phyloP scores from a whole-genome alignment of 1,284 basidiomycete species.

The Apiotrichum domesticum region DNA sequence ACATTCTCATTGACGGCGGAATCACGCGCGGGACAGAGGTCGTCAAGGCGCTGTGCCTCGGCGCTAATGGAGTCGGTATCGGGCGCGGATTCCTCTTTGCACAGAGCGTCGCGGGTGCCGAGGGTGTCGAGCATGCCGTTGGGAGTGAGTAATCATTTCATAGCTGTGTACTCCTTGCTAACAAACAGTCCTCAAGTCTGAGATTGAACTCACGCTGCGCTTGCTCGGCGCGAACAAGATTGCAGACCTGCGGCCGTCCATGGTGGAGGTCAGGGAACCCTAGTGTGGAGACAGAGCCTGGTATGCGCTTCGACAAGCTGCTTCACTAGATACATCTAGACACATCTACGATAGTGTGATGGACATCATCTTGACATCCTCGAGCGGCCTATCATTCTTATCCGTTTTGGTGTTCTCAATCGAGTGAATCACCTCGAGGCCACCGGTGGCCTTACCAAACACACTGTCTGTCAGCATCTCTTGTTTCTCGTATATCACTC shows the following conservation, averaged over 20 bases:
- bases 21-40: slow-evolving; percentile 81
- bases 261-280: slow-evolving; percentile 42
- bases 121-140: slow-evolving; percentile 67
- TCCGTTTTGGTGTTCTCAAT: slow-evolving; percentile 61
- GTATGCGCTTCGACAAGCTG: too few relatives aligned
- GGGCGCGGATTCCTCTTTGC: slow-evolving; percentile 87
- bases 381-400: slow-evolving; percentile 78
- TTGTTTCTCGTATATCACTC: slow-evolving; percentile 19
- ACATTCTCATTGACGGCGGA: slow-evolving; percentile 86
- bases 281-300: not conserved
- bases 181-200: slow-evolving; percentile 32
- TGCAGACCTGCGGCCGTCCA: slow-evolving; percentile 41
- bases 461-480: slow-evolving; percentile 43
- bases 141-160: slow-evolving; percentile 39
- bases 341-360: slow-evolving; percentile 15
- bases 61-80: slow-evolving; percentile 81
- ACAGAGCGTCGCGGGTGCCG: slow-evolving; percentile 79
- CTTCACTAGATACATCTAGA: not conserved
- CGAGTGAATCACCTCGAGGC: slow-evolving; percentile 53
- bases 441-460: slow-evolving; percentile 53
- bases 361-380: slow-evolving; percentile 72
- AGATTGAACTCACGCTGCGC: slow-evolving; percentile 66
- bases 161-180: not conserved
- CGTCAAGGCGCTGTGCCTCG: slow-evolving; percentile 83
- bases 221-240: slow-evolving; percentile 68